phyloP scores from a whole-genome alignment of 1,284 basidiomycete species.

The Trametes versicolor region DNA sequence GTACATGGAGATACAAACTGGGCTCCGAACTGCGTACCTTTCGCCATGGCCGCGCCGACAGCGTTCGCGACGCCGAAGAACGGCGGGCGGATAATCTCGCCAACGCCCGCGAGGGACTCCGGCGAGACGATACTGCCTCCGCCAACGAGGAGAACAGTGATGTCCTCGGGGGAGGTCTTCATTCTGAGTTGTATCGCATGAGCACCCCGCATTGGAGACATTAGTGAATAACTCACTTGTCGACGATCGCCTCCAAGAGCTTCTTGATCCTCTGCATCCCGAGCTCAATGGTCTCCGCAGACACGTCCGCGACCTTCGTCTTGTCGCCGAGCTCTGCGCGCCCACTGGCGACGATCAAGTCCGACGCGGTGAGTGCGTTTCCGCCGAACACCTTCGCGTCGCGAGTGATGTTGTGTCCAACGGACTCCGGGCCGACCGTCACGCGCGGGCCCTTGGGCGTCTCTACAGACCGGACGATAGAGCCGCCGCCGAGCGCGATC shows the following conservation, averaged over 20 bases:
- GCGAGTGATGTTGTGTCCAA: constrained; percentile 59
- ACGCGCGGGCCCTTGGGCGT: constrained; percentile 41
- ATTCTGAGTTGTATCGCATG: constrained; percentile 45
- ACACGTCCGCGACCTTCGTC: constrained; percentile 43
- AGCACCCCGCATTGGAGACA: constrained; percentile 8
- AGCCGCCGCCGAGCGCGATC: constrained; percentile 66
- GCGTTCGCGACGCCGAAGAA: constrained; percentile 65
- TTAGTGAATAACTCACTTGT: constrained; percentile 39
- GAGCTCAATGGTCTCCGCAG: constrained; percentile 41
- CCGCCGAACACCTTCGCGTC: constrained; percentile 62
- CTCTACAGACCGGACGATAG: constrained; percentile 50
- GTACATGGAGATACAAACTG: background rate
- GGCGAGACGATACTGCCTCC: constrained; percentile 61
- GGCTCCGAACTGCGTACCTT: too few relatives aligned
- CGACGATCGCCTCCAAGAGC: constrained; percentile 57
- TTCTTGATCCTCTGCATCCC: constrained; percentile 54
- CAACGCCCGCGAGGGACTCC: constrained; percentile 53
- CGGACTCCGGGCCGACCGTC: constrained; percentile 65
- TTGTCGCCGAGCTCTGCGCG: constrained; percentile 50
- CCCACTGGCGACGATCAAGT: constrained; percentile 55
- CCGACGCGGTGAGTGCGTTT: constrained; percentile 60
- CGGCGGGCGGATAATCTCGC: constrained; percentile 57
- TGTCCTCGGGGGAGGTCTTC: constrained; percentile 65
- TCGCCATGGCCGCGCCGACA: constrained; percentile 61
- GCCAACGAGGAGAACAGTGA: constrained; percentile 60